Evolutionary conservation across 169 alveolate genomes (phyloP).

Genomic region (Plasmodium berghei): DNA sequence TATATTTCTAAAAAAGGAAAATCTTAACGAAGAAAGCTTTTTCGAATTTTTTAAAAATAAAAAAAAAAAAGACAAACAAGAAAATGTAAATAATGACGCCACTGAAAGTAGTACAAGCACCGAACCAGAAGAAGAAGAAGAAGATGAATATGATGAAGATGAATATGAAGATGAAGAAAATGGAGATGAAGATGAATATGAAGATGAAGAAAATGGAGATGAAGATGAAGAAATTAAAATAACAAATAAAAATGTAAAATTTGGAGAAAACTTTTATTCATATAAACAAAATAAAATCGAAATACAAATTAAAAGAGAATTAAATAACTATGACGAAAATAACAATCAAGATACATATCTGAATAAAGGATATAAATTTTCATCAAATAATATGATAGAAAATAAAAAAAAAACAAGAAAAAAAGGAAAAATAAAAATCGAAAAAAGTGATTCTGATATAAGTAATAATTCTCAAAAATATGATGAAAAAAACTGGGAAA

Average conservation of each 20-base stretch:
- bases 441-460: conserved; percentile 5
- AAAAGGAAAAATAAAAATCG: conserved; percentile 37
- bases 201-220: background rate
- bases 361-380: background rate
- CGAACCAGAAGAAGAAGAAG: background rate
- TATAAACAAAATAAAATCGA: too few species aligned
- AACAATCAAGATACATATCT: background rate
- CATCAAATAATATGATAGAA: background rate
- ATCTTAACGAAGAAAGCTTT: conserved; percentile 4
- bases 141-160: background rate
- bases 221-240: conserved; percentile 1
- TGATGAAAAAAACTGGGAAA: background rate
- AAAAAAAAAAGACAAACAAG: background rate
- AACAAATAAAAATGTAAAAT: background rate
- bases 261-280: background rate
- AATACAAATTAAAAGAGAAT: too few species aligned
- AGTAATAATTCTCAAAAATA: background rate
- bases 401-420: conserved; percentile 1
- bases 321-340: background rate
- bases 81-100: background rate
- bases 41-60: background rate
- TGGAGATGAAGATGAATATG: background rate
- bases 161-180: background rate
- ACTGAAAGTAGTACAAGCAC: background rate
- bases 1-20: background rate